Evolutionary conservation across 2,329 filamentous ascomycete species (phyloP).

Genomic region (Didymella pomorum): DNA sequence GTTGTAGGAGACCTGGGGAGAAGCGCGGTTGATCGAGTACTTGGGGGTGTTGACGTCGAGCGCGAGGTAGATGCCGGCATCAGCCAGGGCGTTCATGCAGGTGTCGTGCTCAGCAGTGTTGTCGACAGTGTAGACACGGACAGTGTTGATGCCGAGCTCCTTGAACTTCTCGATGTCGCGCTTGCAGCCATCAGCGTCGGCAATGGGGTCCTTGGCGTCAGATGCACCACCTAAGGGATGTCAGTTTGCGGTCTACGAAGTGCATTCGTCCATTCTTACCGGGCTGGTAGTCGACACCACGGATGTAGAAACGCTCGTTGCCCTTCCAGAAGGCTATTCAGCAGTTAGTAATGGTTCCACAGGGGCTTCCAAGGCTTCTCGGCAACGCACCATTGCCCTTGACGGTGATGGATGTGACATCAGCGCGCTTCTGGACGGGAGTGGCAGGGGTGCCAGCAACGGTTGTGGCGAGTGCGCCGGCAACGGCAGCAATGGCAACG

Average conservation of each 20-base stretch:
- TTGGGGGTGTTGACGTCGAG: constrained; percentile 90
- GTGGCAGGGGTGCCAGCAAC: constrained; percentile 54
- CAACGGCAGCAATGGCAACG: constrained; percentile 56
- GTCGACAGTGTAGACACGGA: constrained; percentile 93
- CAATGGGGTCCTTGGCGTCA: constrained; percentile 75
- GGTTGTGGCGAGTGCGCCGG: constrained; percentile 57
- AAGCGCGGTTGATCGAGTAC: constrained; percentile 83
- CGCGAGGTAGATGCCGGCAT: constrained; percentile 90
- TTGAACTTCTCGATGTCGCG: constrained; percentile 85
- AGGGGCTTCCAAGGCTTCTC: too few relatives aligned
- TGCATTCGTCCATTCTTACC: constrained; percentile 40
- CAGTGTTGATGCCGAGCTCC: constrained; percentile 85
- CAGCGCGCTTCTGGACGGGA: constrained; percentile 48
- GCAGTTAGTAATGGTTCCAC: constrained; percentile 33
- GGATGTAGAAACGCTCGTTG: constrained; percentile 66
- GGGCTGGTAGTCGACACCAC: constrained; percentile 72
- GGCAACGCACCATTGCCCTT: constrained; percentile 65
- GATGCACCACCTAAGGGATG: constrained; percentile 63
- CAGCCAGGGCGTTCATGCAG: constrained; percentile 82
- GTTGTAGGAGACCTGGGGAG: constrained; percentile 84
- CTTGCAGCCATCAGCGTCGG: constrained; percentile 73
- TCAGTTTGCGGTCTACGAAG: constrained; percentile 19
- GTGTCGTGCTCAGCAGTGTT: constrained; percentile 81
- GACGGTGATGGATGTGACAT: constrained; percentile 64
- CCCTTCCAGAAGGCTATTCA: constrained; percentile 67